A percentile compares a stretch with the other conserved stretches of the same genome.
These are phyloP conservation scores for Arthrocladium fulminans DNA, from an alignment of 2,329 filamentous ascomycete genomes.

Conservation along the genomic window DNA sequence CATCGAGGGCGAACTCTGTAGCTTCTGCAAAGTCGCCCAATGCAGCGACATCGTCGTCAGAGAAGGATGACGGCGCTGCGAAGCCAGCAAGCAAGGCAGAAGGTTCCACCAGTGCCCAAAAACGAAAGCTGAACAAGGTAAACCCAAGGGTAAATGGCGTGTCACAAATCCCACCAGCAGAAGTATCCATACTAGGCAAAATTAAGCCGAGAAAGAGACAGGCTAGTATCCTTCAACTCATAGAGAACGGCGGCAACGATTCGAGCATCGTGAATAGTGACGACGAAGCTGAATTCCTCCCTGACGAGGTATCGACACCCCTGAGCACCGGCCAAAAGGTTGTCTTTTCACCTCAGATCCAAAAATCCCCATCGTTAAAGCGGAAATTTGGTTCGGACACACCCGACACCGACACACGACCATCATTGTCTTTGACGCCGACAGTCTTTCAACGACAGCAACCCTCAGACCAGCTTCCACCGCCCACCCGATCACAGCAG, in stretches of 20 bases:
- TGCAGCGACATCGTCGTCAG: background rate
- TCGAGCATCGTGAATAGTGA: slow-evolving; percentile 19
- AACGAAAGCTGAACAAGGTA: slow-evolving; percentile 4
- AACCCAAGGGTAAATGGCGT: background rate
- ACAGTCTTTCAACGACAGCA: slow-evolving; percentile 3
- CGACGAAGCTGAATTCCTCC: slow-evolving; percentile 19
- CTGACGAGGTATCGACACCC: slow-evolving; percentile 21
- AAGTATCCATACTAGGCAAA: slow-evolving; percentile 19
- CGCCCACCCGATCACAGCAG: slow-evolving; percentile 1
- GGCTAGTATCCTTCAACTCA: slow-evolving; percentile 20
- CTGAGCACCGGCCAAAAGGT: background rate
- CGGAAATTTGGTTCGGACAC: slow-evolving; percentile 16
- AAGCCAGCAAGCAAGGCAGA: background rate
- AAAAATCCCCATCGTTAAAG: slow-evolving; percentile 13
- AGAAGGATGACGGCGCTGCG: background rate
- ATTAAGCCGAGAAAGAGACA: slow-evolving; percentile 22
- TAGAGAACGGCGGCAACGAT: slow-evolving; percentile 14
- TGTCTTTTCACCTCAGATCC: background rate
- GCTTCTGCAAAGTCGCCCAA: background rate
- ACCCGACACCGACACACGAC: background rate
- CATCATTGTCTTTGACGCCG: background rate
- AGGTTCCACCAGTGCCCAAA: slow-evolving; percentile 6
- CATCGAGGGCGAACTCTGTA: slow-evolving; percentile 6
- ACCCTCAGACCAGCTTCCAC: slow-evolving; percentile 10
- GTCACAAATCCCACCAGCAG: slow-evolving; percentile 15